phyloP scores from a whole-genome alignment of 1,284 basidiomycete genomes.

The Ganoderma lingzhi region DNA sequence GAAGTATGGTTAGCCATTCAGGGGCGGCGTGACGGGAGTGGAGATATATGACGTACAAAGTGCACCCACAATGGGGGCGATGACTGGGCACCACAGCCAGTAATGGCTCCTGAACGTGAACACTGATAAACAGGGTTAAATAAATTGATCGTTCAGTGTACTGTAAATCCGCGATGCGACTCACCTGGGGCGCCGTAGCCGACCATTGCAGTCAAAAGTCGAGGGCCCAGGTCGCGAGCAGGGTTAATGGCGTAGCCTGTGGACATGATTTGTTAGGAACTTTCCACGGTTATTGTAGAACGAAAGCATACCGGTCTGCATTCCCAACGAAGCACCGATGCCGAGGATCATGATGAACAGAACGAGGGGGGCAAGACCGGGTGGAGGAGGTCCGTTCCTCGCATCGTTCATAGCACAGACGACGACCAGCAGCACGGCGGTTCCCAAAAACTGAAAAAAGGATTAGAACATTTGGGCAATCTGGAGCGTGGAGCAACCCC shows the following conservation, averaged over 20 bases:
- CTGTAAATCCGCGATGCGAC: constrained; percentile 13
- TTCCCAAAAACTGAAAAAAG: constrained; percentile 57
- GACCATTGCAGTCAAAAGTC: constrained; percentile 65
- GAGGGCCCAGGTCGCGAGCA: constrained; percentile 70
- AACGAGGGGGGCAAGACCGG: constrained; percentile 60
- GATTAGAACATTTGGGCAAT: not conserved
- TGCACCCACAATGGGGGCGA: constrained; percentile 66
- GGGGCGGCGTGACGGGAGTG: not conserved
- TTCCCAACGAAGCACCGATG: constrained; percentile 60
- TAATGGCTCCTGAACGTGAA: constrained; percentile 65
- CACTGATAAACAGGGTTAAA: constrained; percentile 40
- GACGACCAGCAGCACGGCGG: constrained; percentile 61
- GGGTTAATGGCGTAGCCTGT: constrained; percentile 67
- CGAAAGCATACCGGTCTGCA: constrained; percentile 54
- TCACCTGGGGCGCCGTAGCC: constrained; percentile 62
- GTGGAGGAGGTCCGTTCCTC: constrained; percentile 54
- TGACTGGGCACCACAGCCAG: constrained; percentile 79
- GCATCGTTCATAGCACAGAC: constrained; percentile 54
- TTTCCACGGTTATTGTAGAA: not conserved
- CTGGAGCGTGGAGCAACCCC: not conserved
- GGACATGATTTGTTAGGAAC: not conserved
- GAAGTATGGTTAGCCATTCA: constrained; percentile 11
- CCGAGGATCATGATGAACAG: constrained; percentile 65
- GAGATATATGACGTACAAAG: constrained; percentile 39
- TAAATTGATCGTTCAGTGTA: not conserved